These are phyloP conservation scores for Didymella exigua DNA, from an alignment of 2,329 filamentous ascomycete genomes.

Conservation along the genomic window DNA sequence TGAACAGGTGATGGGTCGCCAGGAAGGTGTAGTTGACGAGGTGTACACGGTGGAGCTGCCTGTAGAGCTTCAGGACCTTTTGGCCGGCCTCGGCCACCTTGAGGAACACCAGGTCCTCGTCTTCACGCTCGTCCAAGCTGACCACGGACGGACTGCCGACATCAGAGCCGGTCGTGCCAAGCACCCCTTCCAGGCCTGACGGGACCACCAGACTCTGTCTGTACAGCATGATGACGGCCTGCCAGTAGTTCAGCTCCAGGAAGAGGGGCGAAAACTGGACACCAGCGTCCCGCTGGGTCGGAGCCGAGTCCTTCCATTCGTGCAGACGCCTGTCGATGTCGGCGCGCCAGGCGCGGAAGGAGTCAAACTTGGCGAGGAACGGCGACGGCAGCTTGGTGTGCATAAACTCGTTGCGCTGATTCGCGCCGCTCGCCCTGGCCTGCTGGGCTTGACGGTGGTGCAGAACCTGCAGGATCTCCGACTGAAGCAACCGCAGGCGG, in stretches of 20 bases:
- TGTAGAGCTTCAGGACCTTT: slow-evolving; percentile 87
- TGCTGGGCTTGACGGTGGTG: slow-evolving; percentile 89
- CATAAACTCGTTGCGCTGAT: slow-evolving; percentile 72
- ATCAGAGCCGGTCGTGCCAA: slow-evolving; percentile 62
- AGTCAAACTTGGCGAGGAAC: slow-evolving; percentile 81
- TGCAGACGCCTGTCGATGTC: slow-evolving; percentile 83
- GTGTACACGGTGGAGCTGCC: slow-evolving; percentile 83
- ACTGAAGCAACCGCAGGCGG: slow-evolving; percentile 84
- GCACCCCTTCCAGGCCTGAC: slow-evolving; percentile 80
- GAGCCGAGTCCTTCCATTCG: slow-evolving; percentile 85
- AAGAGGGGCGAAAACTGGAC: slow-evolving; percentile 91
- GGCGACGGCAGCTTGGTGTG: slow-evolving; percentile 80
- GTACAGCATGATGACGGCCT: slow-evolving; percentile 94
- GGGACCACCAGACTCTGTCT: slow-evolving; percentile 88
- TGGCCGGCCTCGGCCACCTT: slow-evolving; percentile 96
- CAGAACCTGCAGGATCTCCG: slow-evolving; percentile 91
- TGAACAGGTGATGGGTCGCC: slow-evolving; percentile 94
- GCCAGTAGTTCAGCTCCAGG: slow-evolving; percentile 95
- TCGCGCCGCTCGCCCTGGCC: slow-evolving; percentile 69
- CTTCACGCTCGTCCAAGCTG: slow-evolving; percentile 71
- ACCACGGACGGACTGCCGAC: slow-evolving; percentile 63
- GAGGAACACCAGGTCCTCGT: slow-evolving; percentile 89
- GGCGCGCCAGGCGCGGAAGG: slow-evolving; percentile 84
- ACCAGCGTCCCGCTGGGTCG: slow-evolving; percentile 77
- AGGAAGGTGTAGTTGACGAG: slow-evolving; percentile 96